phyloP scores from a whole-genome alignment of 768 basidiomycete genomes.

The Mycena pura region DNA sequence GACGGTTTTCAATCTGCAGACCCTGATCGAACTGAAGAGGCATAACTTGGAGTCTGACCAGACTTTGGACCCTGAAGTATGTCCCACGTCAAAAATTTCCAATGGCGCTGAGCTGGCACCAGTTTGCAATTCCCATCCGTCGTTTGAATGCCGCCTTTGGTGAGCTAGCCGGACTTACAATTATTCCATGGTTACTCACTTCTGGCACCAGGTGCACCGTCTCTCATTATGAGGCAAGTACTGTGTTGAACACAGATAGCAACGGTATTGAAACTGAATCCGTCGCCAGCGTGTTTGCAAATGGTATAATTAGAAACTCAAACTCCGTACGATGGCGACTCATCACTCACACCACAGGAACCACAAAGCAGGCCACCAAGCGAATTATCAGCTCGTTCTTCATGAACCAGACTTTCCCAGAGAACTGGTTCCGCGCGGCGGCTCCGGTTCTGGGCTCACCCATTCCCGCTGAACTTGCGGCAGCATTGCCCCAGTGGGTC shows the following conservation, averaged over 20 bases:
- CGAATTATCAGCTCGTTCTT: conserved; percentile 14
- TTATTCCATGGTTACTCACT: not conserved
- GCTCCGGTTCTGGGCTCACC: not conserved
- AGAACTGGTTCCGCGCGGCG: conserved; percentile 20
- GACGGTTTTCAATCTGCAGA: conserved; percentile 10
- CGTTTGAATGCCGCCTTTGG: not conserved
- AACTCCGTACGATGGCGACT: not conserved
- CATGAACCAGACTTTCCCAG: conserved; percentile 17
- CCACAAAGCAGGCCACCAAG: conserved; percentile 10
- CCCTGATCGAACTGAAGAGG: conserved; percentile 1
- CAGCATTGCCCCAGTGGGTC: conserved; percentile 4
- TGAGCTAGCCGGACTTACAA: conserved; percentile 5
- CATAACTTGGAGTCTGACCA: conserved; percentile 1
- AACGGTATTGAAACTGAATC: not conserved
- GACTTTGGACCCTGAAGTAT: not conserved
- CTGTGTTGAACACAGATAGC: conserved; percentile 1
- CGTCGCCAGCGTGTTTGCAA: conserved; percentile 15
- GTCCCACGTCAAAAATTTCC: not conserved
- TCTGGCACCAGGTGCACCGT: not conserved
- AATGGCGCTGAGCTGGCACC: not conserved
- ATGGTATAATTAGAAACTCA: conserved; percentile 16
- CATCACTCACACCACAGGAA: conserved; percentile 13
- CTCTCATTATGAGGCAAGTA: not conserved
- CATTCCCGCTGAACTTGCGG: not conserved
- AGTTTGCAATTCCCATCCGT: conserved; percentile 4